phyloP scores from a whole-genome alignment of 768 basidiomycete genomes.

The Xerocomellus chrysenteron region DNA sequence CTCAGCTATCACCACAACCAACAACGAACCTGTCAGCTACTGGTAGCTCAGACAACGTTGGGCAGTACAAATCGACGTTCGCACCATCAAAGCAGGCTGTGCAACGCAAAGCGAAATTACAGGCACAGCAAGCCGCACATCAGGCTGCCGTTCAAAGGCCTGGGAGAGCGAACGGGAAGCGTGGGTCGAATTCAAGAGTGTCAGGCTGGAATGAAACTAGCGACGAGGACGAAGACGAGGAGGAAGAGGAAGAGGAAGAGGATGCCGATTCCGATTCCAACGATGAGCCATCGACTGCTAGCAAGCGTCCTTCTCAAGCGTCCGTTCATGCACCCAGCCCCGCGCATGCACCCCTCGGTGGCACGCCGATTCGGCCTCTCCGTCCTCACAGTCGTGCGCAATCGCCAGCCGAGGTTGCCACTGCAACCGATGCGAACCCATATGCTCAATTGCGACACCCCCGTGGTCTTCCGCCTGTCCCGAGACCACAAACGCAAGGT shows the following conservation, averaged over 20 bases:
- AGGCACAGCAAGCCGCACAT: conserved; percentile 81
- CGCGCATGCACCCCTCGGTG: conserved; percentile 17
- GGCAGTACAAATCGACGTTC: conserved; percentile 80
- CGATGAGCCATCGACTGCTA: conserved; percentile 36
- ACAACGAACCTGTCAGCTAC: conserved; percentile 26
- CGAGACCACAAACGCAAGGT: conserved; percentile 47
- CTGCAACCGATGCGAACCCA: conserved; percentile 34
- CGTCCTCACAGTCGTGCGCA: conserved; percentile 31
- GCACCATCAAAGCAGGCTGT: conserved; percentile 81
- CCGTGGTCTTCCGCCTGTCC: conserved; percentile 66
- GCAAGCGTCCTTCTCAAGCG: conserved; percentile 33
- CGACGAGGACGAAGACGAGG: conserved; percentile 78
- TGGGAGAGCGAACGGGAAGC: conserved; percentile 51
- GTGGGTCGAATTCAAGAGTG: conserved; percentile 40
- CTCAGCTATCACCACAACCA: conserved; percentile 34
- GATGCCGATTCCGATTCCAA: conserved; percentile 72
- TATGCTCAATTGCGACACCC: conserved; percentile 55
- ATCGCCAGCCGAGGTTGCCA: conserved; percentile 30
- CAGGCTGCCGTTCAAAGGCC: conserved; percentile 76
- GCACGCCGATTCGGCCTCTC: conserved; percentile 27
- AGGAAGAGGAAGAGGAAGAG: conserved; percentile 75
- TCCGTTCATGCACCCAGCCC: conserved; percentile 19
- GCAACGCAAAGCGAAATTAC: conserved; percentile 79
- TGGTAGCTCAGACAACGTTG: conserved; percentile 27
- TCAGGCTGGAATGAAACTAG: conserved; percentile 67